Evolutionary conservation across 2,329 filamentous ascomycete genomes (phyloP), one percentile per base, ranked within the genome.

Genomic region (Grosmannia clavigera): DNA sequence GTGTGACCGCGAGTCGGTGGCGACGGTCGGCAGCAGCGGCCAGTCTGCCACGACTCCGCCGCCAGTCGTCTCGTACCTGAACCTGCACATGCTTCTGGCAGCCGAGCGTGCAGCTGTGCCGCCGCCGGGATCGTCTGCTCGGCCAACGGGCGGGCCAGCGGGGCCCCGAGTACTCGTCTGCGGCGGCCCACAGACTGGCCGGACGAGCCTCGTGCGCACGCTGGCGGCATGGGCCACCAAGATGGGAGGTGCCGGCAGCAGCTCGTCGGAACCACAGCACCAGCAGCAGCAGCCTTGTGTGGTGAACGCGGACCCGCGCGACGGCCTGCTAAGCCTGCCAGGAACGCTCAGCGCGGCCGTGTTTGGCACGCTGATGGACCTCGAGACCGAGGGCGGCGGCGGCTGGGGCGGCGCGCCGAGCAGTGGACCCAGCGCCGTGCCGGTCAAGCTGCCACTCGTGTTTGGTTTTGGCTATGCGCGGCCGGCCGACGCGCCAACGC

Each of bases 361-460:
- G 5, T 91, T 95, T 69, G 88, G 88, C 11, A 90, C 88, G 0
- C 82, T 95, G 67, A 82, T 97, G 74, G 92, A 97, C 71, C 80
- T 95, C 1, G 80, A 82, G 67, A 77, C 79, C 2, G 88, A 92
- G 67, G 86, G 90, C 63, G 86, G 91, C 62, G 59, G 55, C 38
- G 90, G 88, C 25, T 96, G 91, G 85, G 94, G 94, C 11, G 90
- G 82, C 65, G 92, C 90, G 66, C 92, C 92, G 0, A 95, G 92
- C 67, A 95, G 88, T 65, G 94, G 92, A 0, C 92, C 94, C 0
- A 94, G 87, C 66, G 82, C 85, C 0, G 85, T 95, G 22, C 92
- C 92, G 0, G 90, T 96, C 58, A 97, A 96, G 76, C 78, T 96
- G 66, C 94, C 94, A 5, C 75, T 99, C 59, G 90, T 92, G 33